Evolutionary conservation across 768 basidiomycete genomes (phyloP).

Genomic region (Tulasnella sp.): DNA sequence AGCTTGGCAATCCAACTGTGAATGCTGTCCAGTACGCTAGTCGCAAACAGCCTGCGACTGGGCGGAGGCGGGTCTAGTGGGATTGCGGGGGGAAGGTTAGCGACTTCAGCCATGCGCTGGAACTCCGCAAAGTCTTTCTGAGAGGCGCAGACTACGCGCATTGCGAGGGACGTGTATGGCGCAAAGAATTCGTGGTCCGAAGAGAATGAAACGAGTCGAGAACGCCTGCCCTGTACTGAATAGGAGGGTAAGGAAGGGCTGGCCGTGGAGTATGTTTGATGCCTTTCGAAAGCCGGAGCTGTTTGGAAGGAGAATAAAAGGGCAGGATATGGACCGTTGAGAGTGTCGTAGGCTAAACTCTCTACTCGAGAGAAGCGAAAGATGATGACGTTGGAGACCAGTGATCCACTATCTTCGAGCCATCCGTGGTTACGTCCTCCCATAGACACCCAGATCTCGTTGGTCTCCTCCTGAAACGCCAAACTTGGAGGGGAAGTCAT

Average conservation of each 20-base stretch:
- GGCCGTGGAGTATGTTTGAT: neutral
- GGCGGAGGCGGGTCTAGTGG: neutral
- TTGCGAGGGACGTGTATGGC: slow-evolving; percentile 32
- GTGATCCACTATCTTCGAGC: neutral
- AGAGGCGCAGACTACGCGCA: slow-evolving; percentile 24
- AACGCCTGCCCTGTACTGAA: neutral
- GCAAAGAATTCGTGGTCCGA: slow-evolving; percentile 4
- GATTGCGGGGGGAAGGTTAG: neutral
- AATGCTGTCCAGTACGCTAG: neutral
- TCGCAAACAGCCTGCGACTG: slow-evolving; percentile 25
- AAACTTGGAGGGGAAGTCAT: neutral
- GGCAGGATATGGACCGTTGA: neutral
- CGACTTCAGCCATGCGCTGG: slow-evolving; percentile 24
- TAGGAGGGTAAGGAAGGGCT: too few relatives aligned
- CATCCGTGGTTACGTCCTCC: neutral
- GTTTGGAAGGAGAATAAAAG: slow-evolving; percentile 15
- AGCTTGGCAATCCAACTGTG: slow-evolving; percentile 30
- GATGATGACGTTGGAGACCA: neutral
- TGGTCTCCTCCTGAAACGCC: slow-evolving; percentile 19
- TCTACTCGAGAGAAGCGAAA: slow-evolving; percentile 18
- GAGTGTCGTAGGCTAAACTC: slow-evolving; percentile 17
- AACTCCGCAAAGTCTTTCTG: slow-evolving; percentile 18
- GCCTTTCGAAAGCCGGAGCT: slow-evolving; percentile 25
- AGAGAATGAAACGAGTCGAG: neutral
- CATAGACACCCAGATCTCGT: slow-evolving; percentile 1